These are phyloP conservation scores for Miamiensis avidus DNA, from an alignment of 169 alveolate species.

Conservation along the genomic window DNA sequence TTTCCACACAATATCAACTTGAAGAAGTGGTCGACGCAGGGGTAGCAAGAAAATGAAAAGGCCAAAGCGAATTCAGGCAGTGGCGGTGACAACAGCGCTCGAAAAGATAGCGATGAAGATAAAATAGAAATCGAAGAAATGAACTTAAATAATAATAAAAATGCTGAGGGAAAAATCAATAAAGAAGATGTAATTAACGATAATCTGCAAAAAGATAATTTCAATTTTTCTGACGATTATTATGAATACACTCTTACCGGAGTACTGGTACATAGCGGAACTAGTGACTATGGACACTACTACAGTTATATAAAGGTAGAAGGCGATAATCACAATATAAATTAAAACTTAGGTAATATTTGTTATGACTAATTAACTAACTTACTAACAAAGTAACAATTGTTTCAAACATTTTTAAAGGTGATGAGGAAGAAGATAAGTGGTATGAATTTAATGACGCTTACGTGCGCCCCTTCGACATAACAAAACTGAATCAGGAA, in stretches of 20 bases:
- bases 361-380: neutral
- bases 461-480: conserved; percentile 65
- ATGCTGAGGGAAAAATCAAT: too few species aligned
- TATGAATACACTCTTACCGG: conserved; percentile 75
- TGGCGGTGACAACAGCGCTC: neutral
- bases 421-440: too few species aligned
- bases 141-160: too few species aligned
- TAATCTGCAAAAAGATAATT: conserved; percentile 29
- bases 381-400: neutral
- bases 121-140: too few species aligned
- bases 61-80: neutral
- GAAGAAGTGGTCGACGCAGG: conserved; percentile 78
- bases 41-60: conserved; percentile 44
- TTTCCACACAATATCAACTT: conserved; percentile 79
- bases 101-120: too few species aligned
- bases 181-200: too few species aligned
- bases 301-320: conserved; percentile 68
- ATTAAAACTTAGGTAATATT: neutral
- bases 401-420: neutral
- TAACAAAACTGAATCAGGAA: conserved; percentile 69
- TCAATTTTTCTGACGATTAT: conserved; percentile 47
- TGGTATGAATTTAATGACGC: conserved; percentile 88
- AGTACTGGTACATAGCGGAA: conserved; percentile 80
- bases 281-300: conserved; percentile 87
- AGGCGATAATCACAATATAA: conserved; percentile 26